These are phyloP conservation scores for Melampsora occidentalis DNA, from an alignment of 1,284 basidiomycete species.

Conservation along the genomic window DNA sequence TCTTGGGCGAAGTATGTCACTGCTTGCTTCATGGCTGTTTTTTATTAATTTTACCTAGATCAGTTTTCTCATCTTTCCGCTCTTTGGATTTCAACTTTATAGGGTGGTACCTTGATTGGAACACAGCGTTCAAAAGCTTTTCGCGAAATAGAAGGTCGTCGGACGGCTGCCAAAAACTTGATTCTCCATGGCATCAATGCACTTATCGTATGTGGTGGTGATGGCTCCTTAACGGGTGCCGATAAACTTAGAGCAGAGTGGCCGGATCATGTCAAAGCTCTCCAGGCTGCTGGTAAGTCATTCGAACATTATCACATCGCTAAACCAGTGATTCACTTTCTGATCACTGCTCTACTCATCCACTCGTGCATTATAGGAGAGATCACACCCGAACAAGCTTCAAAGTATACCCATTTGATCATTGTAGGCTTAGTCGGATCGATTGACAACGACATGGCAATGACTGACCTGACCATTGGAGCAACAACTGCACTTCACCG, in stretches of 20 bases:
- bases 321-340: not conserved
- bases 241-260: constrained; percentile 91
- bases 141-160: constrained; percentile 79
- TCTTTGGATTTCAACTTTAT: not conserved
- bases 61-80: not conserved
- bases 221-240: constrained; percentile 92
- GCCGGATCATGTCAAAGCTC: constrained; percentile 73
- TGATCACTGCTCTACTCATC: constrained; percentile 15
- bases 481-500: constrained; percentile 90
- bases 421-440: constrained; percentile 97
- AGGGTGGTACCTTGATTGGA: constrained; percentile 95
- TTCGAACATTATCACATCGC: not conserved
- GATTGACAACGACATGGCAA: constrained; percentile 98
- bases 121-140: constrained; percentile 87
- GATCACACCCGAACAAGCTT: constrained; percentile 72
- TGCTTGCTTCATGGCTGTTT: too few relatives aligned
- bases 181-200: constrained; percentile 96
- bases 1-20: constrained; percentile 74
- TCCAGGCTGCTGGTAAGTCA: constrained; percentile 63
- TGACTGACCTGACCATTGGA: constrained; percentile 96
- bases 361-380: constrained; percentile 57
- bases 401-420: constrained; percentile 74
- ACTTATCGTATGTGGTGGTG: constrained; percentile 92
- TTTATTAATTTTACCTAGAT: not conserved
- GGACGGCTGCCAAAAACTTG: constrained; percentile 81